Conservation (phyloP, 352 stramenopile genomes). For the Pythium inflatum region DNA sequence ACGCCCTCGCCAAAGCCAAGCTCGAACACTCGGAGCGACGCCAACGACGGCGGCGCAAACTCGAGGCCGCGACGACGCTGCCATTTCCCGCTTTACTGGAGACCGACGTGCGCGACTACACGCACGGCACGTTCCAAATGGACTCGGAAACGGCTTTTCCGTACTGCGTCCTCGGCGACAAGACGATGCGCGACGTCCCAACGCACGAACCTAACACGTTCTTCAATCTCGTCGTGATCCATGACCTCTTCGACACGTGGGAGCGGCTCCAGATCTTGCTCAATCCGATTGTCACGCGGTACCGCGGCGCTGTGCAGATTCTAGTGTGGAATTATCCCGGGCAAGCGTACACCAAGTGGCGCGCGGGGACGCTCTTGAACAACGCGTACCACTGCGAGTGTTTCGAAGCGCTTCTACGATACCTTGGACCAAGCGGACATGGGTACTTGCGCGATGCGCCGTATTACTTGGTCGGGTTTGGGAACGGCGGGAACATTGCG, state of each 20-base stretch:
- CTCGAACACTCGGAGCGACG: conserved; percentile 47
- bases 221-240: conserved; percentile 95
- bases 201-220: conserved; percentile 57
- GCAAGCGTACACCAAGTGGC: conserved; percentile 95
- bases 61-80: conserved; percentile 50
- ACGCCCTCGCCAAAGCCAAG: conserved; percentile 53
- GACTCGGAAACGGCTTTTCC: conserved; percentile 93
- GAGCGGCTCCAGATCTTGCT: conserved; percentile 95
- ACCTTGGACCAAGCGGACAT: conserved; percentile 36
- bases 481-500: conserved; percentile 92
- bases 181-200: neutral
- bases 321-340: conserved; percentile 97
- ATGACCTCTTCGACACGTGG: conserved; percentile 96
- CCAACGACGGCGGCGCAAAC: conserved; percentile 35
- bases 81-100: conserved; percentile 50
- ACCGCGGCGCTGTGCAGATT: conserved; percentile 84
- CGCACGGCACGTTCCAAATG: conserved; percentile 83
- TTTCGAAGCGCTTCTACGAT: conserved; percentile 81
- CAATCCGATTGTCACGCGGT: conserved; percentile 84
- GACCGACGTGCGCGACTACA: conserved; percentile 56
- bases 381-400: conserved; percentile 92
- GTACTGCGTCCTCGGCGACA: conserved; percentile 86
- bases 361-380: conserved; percentile 87
- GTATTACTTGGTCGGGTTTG: conserved; percentile 94
- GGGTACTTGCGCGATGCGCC: conserved; percentile 69